Conservation (phyloP, 371 early-diverging fungal genomes). For the Rhizopus microsporus region DNA sequence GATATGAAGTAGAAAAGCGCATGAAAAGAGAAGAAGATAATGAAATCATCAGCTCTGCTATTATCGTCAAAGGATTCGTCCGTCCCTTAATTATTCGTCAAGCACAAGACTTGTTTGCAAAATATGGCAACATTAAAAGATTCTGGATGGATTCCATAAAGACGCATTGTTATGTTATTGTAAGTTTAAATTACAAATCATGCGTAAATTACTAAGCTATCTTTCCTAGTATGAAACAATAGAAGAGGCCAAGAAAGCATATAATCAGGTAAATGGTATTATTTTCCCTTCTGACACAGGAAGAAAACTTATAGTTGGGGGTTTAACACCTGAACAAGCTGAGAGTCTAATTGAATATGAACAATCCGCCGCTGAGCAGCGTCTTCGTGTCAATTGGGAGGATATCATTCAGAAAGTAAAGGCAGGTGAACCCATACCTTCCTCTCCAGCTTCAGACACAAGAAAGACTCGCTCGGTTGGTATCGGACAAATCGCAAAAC, state of each 20-base stretch:
- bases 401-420: conserved; percentile 23
- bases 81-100: conserved; percentile 70
- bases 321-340: conserved; percentile 59
- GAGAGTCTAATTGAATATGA: conserved; percentile 60
- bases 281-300: conserved; percentile 74
- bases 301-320: conserved; percentile 55
- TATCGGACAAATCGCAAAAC: conserved; percentile 41
- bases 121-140: conserved; percentile 66
- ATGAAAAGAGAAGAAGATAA: conserved; percentile 8
- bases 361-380: conserved; percentile 56
- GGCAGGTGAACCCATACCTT: conserved; percentile 13
- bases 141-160: conserved; percentile 89
- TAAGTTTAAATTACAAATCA: conserved; percentile 26
- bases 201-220: not conserved
- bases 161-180: conserved; percentile 82
- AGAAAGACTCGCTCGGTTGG: conserved; percentile 33
- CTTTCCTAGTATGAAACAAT: conserved; percentile 52
- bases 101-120: conserved; percentile 63
- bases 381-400: conserved; percentile 46
- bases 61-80: conserved; percentile 75
- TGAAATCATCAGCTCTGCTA: conserved; percentile 28
- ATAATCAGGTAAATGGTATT: conserved; percentile 53
- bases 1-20: conserved; percentile 7
- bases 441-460: conserved; percentile 19
- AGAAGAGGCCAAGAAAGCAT: conserved; percentile 57